Evolutionary conservation across 73 alveolate species (phyloP), one percentile per base, ranked within the genome.

Genomic region (Paramecium pentaurelia): DNA sequence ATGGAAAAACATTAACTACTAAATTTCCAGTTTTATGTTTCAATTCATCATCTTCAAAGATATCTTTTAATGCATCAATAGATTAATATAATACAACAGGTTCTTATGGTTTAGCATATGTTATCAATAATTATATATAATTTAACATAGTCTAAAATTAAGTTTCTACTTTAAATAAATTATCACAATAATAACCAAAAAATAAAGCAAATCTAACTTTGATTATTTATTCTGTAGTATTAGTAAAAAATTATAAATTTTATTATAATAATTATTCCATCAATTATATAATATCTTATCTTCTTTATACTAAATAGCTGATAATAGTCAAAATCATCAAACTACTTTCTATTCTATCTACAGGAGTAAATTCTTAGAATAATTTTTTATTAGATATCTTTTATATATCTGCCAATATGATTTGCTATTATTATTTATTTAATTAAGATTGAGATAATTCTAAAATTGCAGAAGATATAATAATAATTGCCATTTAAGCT

Each of bases 401-500:
- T 32, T 47, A 37, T 37, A 87, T 27, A 37, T 68, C 71, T 8
- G 68, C 58, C 58, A 32, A 64, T 32, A 32, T 6, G 7, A n/a
- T 18, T 64, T 64, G 54, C 6, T 64, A 2, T 64, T 28, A 58
- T 88, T 28, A 27, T 40, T 54, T 68, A 44, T 44, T 22, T 47
- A 87, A 30, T 95, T 75, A 71, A 83, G 92, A 37, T 18, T 37
- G 18, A 34, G 60, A 38, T 11, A 93, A 49, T 11, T 95, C 89
- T 22, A 30, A 8, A 20, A 86, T 86, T 0, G 51, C 38, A 54
- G 51, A 86, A 3, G 86, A 60, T 2, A 95, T 34, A 44, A 93
- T 30, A 36, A 92, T 73, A 25, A 92, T 68, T 58, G 94, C 93
- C 92, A 95, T 85, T 60, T 75, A 51, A 3, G 96, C 60, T n/a